phyloP scores from a whole-genome alignment of 2,329 filamentous ascomycete species.

The Calonectria henricotiae region DNA sequence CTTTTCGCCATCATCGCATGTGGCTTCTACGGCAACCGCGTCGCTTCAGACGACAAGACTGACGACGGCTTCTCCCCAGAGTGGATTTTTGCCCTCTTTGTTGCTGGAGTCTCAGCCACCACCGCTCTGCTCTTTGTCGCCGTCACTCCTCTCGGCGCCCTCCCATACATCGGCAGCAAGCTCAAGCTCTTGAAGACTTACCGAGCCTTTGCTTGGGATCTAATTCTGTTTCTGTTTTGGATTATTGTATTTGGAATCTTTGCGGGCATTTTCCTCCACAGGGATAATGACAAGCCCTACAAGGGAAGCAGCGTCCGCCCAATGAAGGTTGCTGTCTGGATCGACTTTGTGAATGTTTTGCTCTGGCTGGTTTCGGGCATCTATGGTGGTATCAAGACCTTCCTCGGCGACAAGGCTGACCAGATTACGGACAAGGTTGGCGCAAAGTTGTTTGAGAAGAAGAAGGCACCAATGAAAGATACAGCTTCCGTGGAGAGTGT shows the following conservation, averaged over 20 bases:
- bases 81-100: conserved; percentile 77
- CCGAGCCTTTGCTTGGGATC: conserved; percentile 64
- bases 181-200: conserved; percentile 60
- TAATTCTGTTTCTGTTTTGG: conserved; percentile 68
- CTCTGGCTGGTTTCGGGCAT: conserved; percentile 73
- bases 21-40: conserved; percentile 78
- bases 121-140: conserved; percentile 66
- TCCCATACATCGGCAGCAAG: conserved; percentile 56
- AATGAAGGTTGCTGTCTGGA: conserved; percentile 83
- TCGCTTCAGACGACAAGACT: conserved; percentile 60
- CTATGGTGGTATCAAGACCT: conserved; percentile 62
- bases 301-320: conserved; percentile 61
- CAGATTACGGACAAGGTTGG: conserved; percentile 58
- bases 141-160: conserved; percentile 57
- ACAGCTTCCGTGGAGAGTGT: conserved; percentile 55
- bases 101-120: conserved; percentile 70
- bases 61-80: conserved; percentile 65
- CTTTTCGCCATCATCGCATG: conserved; percentile 78
- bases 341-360: conserved; percentile 78
- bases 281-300: conserved; percentile 68
- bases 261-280: conserved; percentile 78
- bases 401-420: conserved; percentile 62
- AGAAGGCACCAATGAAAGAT: conserved; percentile 50
- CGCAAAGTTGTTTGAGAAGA: conserved; percentile 59
- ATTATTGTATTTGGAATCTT: conserved; percentile 81